Base-by-base conservation (phyloP, 805 yeast species). In the Starmerella lactis-condensi region DNA sequence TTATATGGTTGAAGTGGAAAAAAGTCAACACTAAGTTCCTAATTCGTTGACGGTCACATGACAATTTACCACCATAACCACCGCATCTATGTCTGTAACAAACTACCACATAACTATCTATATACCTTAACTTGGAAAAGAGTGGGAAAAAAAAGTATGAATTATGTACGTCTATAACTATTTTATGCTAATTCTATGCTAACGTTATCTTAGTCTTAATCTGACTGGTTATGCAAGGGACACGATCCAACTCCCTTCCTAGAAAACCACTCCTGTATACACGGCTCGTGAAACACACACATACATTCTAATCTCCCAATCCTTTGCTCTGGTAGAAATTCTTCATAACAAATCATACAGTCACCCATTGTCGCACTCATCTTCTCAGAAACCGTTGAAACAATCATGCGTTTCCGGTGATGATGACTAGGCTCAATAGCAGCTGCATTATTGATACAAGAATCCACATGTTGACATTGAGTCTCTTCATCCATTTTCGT, bases 331-430 rank as follows among this genome's bases (percentile, higher is more conserved):
- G 83, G 78, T 29, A 57, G 55, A 50, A 83, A 69, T 13, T 78
- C 92, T 50, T 89, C 98, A 39, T 85, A 68, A 48, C 99, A 89
- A 16, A 89, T 85, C 11, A 81, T 85, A 51, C 99, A 89, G 51
- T 89, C 96, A 29, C 69, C 68, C 12, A 58, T 60, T 17, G 56
- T 48, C 6, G 45, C 48, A 11, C 38, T 37, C 14, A 44, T 51
- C 35, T 46, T 50, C 36, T 59, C 61, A 5, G 51, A 45, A 12
- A 58, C 50, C 28, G 43, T 66, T 12, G 44, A 38, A 1, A 82
- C 89, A 30, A 89, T 58, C 95, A 89, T 83, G 37, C 93, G 64
- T 50, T 83, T 83, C 26, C 81, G 52, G 19, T 45, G 62, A 7
- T 35, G 33, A 2, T 22, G 12, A 12, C 17, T 7, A 7, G 8